Conservation (phyloP, 805 yeast genomes). For the Barnettozyma botsteinii region DNA sequence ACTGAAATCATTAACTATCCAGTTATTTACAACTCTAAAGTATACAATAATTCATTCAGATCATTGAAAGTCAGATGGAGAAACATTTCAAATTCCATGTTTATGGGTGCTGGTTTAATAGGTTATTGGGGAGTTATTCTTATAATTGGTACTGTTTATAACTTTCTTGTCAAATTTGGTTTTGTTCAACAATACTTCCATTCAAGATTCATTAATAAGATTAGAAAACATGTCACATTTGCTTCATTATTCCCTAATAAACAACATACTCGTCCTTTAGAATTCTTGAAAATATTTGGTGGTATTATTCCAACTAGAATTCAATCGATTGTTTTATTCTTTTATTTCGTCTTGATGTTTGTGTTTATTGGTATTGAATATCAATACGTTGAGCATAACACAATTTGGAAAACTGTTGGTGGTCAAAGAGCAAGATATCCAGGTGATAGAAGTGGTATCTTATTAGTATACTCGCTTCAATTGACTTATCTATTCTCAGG, state of each 20-base stretch:
- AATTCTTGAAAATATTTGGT: constrained; percentile 11
- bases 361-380: constrained; percentile 18
- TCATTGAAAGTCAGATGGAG: constrained; percentile 28
- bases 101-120: constrained; percentile 40
- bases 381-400: constrained; percentile 11
- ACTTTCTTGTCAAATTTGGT: constrained; percentile 14
- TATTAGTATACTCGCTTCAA: constrained; percentile 39
- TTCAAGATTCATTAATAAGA: constrained; percentile 10
- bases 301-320: constrained; percentile 23
- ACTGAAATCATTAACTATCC: constrained; percentile 32
- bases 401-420: constrained; percentile 16
- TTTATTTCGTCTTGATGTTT: constrained; percentile 26
- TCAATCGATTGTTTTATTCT: constrained; percentile 28
- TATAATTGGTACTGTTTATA: constrained; percentile 33
- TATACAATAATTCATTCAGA: constrained; percentile 22
- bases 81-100: constrained; percentile 37
- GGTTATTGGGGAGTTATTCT: constrained; percentile 45
- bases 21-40: constrained; percentile 26
- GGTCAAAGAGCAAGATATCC: constrained; percentile 23
- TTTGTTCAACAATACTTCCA: constrained; percentile 16
- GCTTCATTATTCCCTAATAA: constrained; percentile 14
- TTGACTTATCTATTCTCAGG: constrained; percentile 58
- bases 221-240: constrained; percentile 15
- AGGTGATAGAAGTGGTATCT: constrained; percentile 24
- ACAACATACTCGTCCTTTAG: constrained; percentile 19